These are phyloP conservation scores for Hamigera avellanea DNA, from an alignment of 495 filamentous ascomycete species.

Conservation along the genomic window DNA sequence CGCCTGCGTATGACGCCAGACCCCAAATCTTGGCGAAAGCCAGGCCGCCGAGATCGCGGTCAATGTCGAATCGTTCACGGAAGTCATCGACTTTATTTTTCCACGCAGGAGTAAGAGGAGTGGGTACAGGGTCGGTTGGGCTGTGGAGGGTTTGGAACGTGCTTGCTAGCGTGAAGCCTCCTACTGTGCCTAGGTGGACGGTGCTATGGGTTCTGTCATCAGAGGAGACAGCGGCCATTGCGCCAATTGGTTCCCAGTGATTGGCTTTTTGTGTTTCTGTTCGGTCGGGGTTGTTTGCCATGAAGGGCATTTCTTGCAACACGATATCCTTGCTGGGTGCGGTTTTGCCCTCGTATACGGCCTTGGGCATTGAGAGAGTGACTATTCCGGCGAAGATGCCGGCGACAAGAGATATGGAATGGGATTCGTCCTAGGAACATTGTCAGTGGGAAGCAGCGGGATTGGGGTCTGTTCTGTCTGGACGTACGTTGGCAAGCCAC, in stretches of 20 bases:
- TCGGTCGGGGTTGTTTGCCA: slow-evolving; percentile 3
- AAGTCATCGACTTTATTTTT: slow-evolving; percentile 18
- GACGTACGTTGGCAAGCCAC: slow-evolving; percentile 25
- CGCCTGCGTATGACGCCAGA: slow-evolving; percentile 26
- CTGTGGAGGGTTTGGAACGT: slow-evolving; percentile 3
- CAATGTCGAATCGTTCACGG: slow-evolving; percentile 32
- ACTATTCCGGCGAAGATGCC: slow-evolving; percentile 14
- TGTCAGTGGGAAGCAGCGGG: slow-evolving; percentile 4
- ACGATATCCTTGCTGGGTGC: neutral
- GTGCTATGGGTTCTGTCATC: slow-evolving; percentile 6
- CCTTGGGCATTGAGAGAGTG: slow-evolving; percentile 10
- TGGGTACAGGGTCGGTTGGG: neutral
- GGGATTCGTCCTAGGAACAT: slow-evolving; percentile 8
- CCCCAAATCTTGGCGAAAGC: slow-evolving; percentile 38
- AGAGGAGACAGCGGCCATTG: slow-evolving; percentile 12
- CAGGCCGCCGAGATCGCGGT: slow-evolving; percentile 32
- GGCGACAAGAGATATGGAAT: slow-evolving; percentile 9
- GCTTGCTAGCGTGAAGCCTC: slow-evolving; percentile 11
- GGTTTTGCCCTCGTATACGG: slow-evolving; percentile 7
- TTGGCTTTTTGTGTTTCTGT: slow-evolving; percentile 3
- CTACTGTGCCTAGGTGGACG: slow-evolving; percentile 21
- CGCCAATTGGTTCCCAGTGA: slow-evolving; percentile 22
- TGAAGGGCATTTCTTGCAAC: slow-evolving; percentile 11
- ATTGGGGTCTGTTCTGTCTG: neutral
- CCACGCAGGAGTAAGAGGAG: slow-evolving; percentile 20